These are phyloP conservation scores for Ceratocystis albifundus DNA, from an alignment of 2,329 filamentous ascomycete genomes.

Conservation along the genomic window DNA sequence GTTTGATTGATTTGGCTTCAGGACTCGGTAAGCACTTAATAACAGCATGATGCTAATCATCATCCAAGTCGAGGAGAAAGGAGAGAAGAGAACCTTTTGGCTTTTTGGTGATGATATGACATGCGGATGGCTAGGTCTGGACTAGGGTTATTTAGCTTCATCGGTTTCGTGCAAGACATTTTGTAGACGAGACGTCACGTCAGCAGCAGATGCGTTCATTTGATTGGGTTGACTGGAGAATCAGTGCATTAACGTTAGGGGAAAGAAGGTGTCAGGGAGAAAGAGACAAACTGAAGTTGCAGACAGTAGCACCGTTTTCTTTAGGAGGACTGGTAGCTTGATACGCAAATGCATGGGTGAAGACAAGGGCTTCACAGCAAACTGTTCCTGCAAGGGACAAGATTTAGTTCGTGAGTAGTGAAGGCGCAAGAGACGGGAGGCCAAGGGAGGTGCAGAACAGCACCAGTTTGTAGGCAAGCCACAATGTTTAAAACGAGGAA, in stretches of 20 bases:
- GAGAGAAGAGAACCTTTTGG: not conserved
- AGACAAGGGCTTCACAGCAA: not conserved
- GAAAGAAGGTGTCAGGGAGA: not conserved
- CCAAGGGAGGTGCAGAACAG: no score
- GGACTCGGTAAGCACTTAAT: not conserved
- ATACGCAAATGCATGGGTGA: not conserved
- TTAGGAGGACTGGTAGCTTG: not conserved
- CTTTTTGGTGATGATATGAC: not conserved
- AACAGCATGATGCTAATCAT: not conserved
- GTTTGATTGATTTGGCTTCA: conserved; percentile 4
- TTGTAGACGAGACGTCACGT: not conserved
- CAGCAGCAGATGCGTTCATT: not conserved
- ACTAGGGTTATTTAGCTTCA: not conserved
- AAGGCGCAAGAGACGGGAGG: not conserved
- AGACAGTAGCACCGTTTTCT: not conserved
- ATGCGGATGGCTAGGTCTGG: not conserved
- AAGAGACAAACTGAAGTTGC: not conserved
- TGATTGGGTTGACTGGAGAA: not conserved
- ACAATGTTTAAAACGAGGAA: no score
- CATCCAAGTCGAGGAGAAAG: not conserved
- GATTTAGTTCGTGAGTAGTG: not conserved
- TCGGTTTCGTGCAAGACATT: not conserved
- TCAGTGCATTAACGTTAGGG: not conserved
- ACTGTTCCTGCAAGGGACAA: not conserved
- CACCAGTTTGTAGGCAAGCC: no score